A percentile compares a stretch with the other conserved stretches of the same genome.
These are phyloP conservation scores for Ascosphaera acerosa DNA, from an alignment of 2,329 filamentous ascomycete species.

Conservation along the genomic window DNA sequence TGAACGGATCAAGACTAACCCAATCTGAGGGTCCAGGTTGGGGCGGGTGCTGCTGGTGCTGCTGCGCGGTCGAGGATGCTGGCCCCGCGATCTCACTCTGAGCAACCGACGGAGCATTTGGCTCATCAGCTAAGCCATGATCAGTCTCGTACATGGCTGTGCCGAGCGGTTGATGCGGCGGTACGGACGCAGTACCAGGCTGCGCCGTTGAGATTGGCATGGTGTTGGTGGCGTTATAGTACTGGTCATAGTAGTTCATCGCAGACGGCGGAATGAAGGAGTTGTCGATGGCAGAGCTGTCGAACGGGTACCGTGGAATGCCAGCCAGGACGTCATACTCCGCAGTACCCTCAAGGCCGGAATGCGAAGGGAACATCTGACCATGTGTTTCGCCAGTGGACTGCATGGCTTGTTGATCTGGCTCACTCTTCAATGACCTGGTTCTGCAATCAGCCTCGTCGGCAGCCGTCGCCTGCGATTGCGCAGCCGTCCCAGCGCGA, in stretches of 20 bases:
- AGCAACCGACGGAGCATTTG: conserved; percentile 2
- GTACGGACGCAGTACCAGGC: conserved; percentile 10
- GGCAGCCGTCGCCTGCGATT: conserved; percentile 9
- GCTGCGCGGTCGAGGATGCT: conserved; percentile 6
- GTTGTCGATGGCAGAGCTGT: conserved; percentile 20
- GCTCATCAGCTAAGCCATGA: conserved; percentile 4
- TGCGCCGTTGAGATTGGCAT: not conserved
- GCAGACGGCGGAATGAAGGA: conserved; percentile 23
- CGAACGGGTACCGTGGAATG: conserved; percentile 21
- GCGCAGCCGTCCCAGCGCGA: conserved; percentile 6
- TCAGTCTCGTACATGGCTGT: conserved; percentile 6
- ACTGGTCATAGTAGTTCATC: conserved; percentile 22
- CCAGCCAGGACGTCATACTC: conserved; percentile 17
- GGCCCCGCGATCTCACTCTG: conserved; percentile 6
- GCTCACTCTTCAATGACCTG: not conserved
- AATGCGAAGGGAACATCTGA: conserved; percentile 1
- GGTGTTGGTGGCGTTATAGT: conserved; percentile 12
- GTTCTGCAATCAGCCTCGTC: not conserved
- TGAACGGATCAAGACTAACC: conserved; percentile 34
- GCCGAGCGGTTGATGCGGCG: conserved; percentile 10
- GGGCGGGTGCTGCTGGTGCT: conserved; percentile 3
- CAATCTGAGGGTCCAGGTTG: conserved; percentile 24
- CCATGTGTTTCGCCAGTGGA: not conserved
- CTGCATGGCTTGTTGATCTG: not conserved
- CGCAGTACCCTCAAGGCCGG: conserved; percentile 5